Base-by-base conservation (phyloP, 164 flowering plant genomes). In the Stephania yunnanensis region DNA sequence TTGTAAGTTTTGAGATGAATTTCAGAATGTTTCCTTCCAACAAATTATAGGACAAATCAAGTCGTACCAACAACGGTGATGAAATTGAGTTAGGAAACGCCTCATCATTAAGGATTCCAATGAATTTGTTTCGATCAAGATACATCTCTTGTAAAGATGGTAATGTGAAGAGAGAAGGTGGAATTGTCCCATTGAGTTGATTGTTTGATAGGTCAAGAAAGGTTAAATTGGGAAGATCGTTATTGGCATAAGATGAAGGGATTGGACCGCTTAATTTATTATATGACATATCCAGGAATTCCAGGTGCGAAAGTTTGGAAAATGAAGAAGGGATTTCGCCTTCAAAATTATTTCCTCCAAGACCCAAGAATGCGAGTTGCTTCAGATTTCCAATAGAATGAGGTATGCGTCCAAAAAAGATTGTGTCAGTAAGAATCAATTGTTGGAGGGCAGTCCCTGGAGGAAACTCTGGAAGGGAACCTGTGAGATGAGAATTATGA, bases 371-470 rank as follows among this genome's bases (percentile, higher is more conserved):
- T 15, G 15, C 15, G 55, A 50, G 55, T 74, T 75, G 10, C 70
- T 11, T 52, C 46, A 87, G 84, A 1, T 72, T 74, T 7, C 58
- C 71, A 71, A 86, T 46, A 0, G 85, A 79, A 0, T 46, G 20
- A 1, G 89, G 87, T 50, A 87, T 30, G 20, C 10, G 6, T 10
- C 89, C 90, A 0, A 80, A 75, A 53, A 87, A 82, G 3, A 50
- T 73, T 3, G 87, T 86, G 22, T 10, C 2, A 0, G 78, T 68
- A 11, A 87, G 77, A 0, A 71, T 3, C 75, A 87, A 64, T 25
- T 15, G 74, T 12, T 72, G 78, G 44, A 87, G 71, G 6, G 83
- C 25, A 31, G 76, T 76, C 31, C 77, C 64, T 2, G n/a, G 7
- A 20, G 80, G 81, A 73, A 76, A 82, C 20, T 79, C 75, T 44